Base-by-base conservation (phyloP, 148 eudicot genomes). In the Dysphania ambrosioides region DNA sequence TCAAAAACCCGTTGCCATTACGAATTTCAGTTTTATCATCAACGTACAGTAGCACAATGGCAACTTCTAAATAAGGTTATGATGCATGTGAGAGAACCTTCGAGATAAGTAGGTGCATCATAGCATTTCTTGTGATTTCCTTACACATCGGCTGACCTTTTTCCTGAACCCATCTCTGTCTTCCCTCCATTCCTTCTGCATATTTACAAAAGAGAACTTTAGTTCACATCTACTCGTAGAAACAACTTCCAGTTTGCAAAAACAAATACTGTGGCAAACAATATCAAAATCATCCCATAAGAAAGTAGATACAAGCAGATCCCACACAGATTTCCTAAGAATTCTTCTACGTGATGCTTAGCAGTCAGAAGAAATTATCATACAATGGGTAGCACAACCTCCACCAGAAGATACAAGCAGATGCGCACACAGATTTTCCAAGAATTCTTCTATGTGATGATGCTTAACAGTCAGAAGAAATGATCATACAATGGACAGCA, bases 171-270 rank as follows among this genome's bases (percentile, higher is more conserved):
- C 87, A 18, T 82, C 83, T 67, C 32, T 79, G 40, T 82, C 84
- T 38, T 85, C 87, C 71, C 87, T 82, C 87, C 87, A 85, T 79
- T 82, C 77, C 68, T 82, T 85, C 87, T 85, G 85, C 83, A 80
- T 66, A 42, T 70, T 63, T 36, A 65, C 5, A 44, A 57, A 30
- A 30, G 13, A 38, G 51, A 34, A 18, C 3, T 15, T 66, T 36
- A 78, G 34, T 56, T 44, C 35, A 42, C 41, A 7, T 34, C 8
- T 44, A 6, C 18, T 66, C 4, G 6, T 5, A 66, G 9, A 8
- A n/a, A 10, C 21, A 4, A 64, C 44, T 35, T 38, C 18, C 24
- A 38, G 12, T 8, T 18, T 8, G 8, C n/a, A 29, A 66, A 61
- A 53, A 15, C 31, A 60, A 19, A 31, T 5, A 73, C 8, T 16